Evolutionary conservation across 768 basidiomycete genomes (phyloP), one percentile per base, ranked within the genome.

Genomic region (Tulasnella sp.): DNA sequence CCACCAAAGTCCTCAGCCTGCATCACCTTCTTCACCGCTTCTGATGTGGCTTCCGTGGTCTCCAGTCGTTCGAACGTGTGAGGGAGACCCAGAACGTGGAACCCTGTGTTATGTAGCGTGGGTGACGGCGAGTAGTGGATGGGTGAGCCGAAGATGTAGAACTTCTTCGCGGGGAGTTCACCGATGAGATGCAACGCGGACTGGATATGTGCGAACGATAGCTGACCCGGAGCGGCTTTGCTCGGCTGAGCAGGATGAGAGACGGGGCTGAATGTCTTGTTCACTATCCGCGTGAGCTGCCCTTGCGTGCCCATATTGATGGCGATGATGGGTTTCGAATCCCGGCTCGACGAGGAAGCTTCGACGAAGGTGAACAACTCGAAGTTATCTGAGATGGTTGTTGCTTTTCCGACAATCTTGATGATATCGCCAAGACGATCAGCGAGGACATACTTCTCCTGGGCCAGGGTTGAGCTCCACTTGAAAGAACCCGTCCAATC

Each of bases 241-340:
- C 74, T 76, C 0, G 92, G 91, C n/a, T 94, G 78, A 3, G 84
- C 73, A 0, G 89, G 83, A 69, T 98, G 96, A 0, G 92, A 89
- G 45, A 97, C 81, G 12, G 94, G 94, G 38, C 84, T 92, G 65
- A 99, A 80, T 8, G 84, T 85, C 4, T 76, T 71, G 71, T 94
- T 94, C 60, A 96, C 75, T 53, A 97, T 78, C 27, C 96, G 80
- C 3, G 92, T 92, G 67, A 97, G 77, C 70, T 97, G 93, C 11
- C 96, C 96, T 49, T 81, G 79, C 17, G 76, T 67, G 17, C 92
- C 91, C 84, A 94, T 93, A 72, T 97, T 98, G 74, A 98, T 85
- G 3, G 92, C 91, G 59, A 99, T 82, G 66, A 97, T 76, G 1
- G 92, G 94, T 67, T 90, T 94, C 11, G 80, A 70, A 12, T 73